Base-by-base conservation (phyloP, 2,329 filamentous ascomycete species). In the Didymella pinodella region DNA sequence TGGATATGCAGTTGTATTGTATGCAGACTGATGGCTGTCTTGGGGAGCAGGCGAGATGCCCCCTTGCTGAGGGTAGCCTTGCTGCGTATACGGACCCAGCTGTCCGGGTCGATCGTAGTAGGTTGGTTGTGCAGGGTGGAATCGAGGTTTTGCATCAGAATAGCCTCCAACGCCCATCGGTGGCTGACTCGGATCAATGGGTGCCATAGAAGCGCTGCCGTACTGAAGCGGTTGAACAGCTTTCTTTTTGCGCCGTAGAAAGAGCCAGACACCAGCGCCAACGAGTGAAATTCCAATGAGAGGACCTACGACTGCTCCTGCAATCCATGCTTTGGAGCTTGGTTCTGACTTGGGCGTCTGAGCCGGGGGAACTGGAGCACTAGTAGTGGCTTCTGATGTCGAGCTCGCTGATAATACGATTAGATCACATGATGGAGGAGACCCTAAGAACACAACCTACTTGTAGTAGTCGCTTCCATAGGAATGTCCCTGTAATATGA, bases 251-350 rank as follows among this genome's bases (percentile, higher is more conserved):
- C 68, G 68, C 54, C 68, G 68, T 16, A 70, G 55, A 51, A 70
- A 63, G 46, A 70, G 66, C 59, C 70, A 71, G n/a, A 66, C 41
- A 18, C 63, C 54, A 34, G 45, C 46, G 6, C 61, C 72, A 40
- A 71, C 59, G 8, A 74, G 61, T 4, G 70, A 65, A 20, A 74
- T 60, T 28, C 68, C 71, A 36, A 69, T 26, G 20, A 73, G 29
- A 10, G 69, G 66, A 10, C 72, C 71, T 7, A 67, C 59, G 6
- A 73, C 69, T 7, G 62, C 70, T 18, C 72, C 72, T 32, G 68
- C 70, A 28, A 74, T 73, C 72, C 70, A 73, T 10, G 65, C 67
- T 54, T 73, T 73, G 12, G 67, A 70, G 8, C 49, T 25, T n/a
- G 63, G 58, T 2, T 34, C 38, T 36, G 44, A 29, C 11, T 32